These are phyloP conservation scores for Phragmites australis DNA, from an alignment of 176 grass and related monocot species.

Conservation along the genomic window DNA sequence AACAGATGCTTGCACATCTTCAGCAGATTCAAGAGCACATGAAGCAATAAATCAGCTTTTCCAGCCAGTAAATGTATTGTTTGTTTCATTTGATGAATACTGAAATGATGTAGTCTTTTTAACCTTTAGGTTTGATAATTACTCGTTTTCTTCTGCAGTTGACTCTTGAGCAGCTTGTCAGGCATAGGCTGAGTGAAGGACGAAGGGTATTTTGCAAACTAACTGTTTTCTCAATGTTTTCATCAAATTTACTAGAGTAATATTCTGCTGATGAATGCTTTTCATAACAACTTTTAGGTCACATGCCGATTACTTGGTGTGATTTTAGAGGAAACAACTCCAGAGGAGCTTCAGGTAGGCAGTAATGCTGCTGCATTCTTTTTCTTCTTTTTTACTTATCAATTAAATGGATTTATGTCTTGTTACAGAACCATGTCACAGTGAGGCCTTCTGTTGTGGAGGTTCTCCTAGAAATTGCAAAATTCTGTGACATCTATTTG, in stretches of 20 bases:
- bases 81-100: conserved; percentile 28
- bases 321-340: conserved; percentile 85
- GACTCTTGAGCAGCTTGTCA: conserved; percentile 96
- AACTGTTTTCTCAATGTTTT: conserved; percentile 15
- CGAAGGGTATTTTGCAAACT: conserved; percentile 63
- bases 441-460: conserved; percentile 79
- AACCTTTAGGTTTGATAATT: conserved; percentile 38
- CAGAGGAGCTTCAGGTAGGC: conserved; percentile 93
- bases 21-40: conserved; percentile 82
- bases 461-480: conserved; percentile 87
- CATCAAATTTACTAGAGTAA: conserved; percentile 6
- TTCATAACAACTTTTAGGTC: conserved; percentile 56
- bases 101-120: conserved; percentile 5
- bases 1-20: conserved; percentile 74
- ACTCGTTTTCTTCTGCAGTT: conserved; percentile 55
- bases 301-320: conserved; percentile 91
- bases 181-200: conserved; percentile 92
- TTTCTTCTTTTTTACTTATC: conserved; percentile 12
- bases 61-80: conserved; percentile 85
- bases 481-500: conserved; percentile 95
- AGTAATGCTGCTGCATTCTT: conserved; percentile 32
- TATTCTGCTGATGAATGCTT: conserved; percentile 21
- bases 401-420: conserved; percentile 34
- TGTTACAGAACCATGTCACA: conserved; percentile 74
- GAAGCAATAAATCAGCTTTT: conserved; percentile 85